Base-by-base conservation (phyloP, 1,284 basidiomycete genomes). In the Apiotrichum porosum region DNA sequence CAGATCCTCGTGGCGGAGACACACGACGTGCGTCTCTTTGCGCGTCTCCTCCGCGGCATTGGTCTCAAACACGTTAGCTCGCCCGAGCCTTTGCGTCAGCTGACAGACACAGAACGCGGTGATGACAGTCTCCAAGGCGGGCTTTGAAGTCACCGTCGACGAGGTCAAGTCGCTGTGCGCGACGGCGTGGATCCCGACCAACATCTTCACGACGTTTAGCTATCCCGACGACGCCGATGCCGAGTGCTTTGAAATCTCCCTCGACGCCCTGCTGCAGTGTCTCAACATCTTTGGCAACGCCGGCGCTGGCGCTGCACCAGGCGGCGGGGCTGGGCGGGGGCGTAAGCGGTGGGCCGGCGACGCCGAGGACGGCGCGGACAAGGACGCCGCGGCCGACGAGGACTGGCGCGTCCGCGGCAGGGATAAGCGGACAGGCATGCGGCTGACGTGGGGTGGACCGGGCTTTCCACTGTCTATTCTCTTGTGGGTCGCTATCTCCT, bases 221-320 rank as follows among this genome's bases (percentile, higher is more conserved):
- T 90, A 82, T 68, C 72, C 51, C 28, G 46, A 51, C 19, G 52
- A 50, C 30, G 39, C n/a, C 13, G 54, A 56, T 21, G 57, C 52
- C 24, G 80, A 77, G 9, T 78, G 80, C 1, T 90, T 95, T 62
- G 88, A 93, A 66, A 78, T 95, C 49, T 84, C 84, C 4, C 79
- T 97, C 26, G 81, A 83, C 63, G 84, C 84, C 1, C 74, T 94
- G 46, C 80, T 94, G 48, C 89, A 93, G 61, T 92, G 88, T 61
- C 78, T 97, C 35, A 91, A 93, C 67, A 84, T 95, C 47, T 95
- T 93, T 62, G 91, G 92, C 12, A 88, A 88, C 6, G 87, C 86
- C 2, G 75, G 43, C 33, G 43, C 50, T 38, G 18, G 52, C 21
- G 41, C 22, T 17, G 41, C 41, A 9, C 32, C 34, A 21, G 18